Base-by-base conservation (phyloP, 495 filamentous ascomycete genomes). In the Hypoxylon fuscum region DNA sequence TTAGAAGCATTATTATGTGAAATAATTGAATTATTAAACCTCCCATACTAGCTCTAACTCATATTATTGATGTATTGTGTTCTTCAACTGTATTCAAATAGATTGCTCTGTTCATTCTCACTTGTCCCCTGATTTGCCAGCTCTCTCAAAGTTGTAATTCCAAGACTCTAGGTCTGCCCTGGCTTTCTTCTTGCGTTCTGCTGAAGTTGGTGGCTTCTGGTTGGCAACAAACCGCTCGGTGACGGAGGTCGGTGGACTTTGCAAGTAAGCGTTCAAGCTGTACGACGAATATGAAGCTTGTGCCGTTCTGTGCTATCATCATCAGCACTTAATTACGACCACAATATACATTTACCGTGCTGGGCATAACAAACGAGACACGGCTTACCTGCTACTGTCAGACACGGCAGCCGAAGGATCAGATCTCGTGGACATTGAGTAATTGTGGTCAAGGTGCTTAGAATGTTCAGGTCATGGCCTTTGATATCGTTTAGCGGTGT, bases 261-360 rank as follows among this genome's bases (percentile, higher is more conserved):
- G 57, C 44, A 66, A 47, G 43, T 66, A 66, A 17, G 27, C 42
- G 17, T 58, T 40, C 11, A 66, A 21, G 47, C 17, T 61, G 17
- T 62, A 61, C 21, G 63, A 66, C 5, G 37, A 3, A 18, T 31
- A 15, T 8, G 40, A 35, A 22, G 45, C 35, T 21, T 40, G 35
- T 23, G 20, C 21, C 12, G 5, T 25, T 18, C 63, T 66, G n/a
- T 44, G 12, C 5, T 31, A 23, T n/a, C 27, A 25, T 18, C 18
- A 21, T 60, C 27, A 61, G 49, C 22, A 46, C 14, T 3, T 17
- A 38, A 29, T 23, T 10, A 37, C 10, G 5, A 37, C 42, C 18
- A 41, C 0, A 10, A 18, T 17, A 18, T 37, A 20, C 27, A 8
- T 25, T 14, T 5, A 20, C 14, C 12, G 21, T 41, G 32, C 0